phyloP scores from a whole-genome alignment of 2,329 filamentous ascomycete genomes.

The Trichoderma sp. region DNA sequence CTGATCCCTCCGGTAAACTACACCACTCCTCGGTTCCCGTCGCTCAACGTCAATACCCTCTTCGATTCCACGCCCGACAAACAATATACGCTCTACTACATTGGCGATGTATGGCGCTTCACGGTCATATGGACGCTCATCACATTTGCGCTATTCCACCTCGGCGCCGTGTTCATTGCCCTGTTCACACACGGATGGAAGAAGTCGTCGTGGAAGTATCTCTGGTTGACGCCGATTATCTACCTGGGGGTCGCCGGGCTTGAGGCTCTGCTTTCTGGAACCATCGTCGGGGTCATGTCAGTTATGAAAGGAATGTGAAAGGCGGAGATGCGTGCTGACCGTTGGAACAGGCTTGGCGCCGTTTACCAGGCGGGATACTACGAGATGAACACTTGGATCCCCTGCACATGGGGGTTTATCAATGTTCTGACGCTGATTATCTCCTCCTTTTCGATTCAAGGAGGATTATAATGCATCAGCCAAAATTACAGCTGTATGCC shows the following conservation, averaged over 20 bases:
- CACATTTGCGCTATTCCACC: conserved; percentile 74
- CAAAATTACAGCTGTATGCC: no score
- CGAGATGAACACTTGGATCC: conserved; percentile 92
- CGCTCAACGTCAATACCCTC: conserved; percentile 73
- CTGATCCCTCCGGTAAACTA: conserved; percentile 56
- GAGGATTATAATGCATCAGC: conserved; percentile 65
- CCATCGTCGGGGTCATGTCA: conserved; percentile 78
- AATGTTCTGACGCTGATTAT: conserved; percentile 82
- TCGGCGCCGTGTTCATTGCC: conserved; percentile 72
- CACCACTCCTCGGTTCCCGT: conserved; percentile 73
- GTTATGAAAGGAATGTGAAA: conserved; percentile 39
- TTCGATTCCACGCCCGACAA: conserved; percentile 48
- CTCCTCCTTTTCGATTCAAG: conserved; percentile 91
- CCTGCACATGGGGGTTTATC: conserved; percentile 83
- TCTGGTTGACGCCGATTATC: conserved; percentile 73
- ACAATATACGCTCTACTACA: conserved; percentile 68
- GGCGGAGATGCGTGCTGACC: neutral
- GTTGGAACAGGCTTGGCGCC: conserved; percentile 66
- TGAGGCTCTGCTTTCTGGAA: conserved; percentile 79
- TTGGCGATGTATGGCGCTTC: conserved; percentile 82
- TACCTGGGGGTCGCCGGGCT: conserved; percentile 73
- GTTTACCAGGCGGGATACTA: conserved; percentile 84
- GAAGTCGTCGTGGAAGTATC: conserved; percentile 59
- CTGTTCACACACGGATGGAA: conserved; percentile 70
- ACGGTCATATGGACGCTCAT: conserved; percentile 86